phyloP scores from a whole-genome alignment of 176 grass and related monocot species.

The Sorghum bicolor region Sorghum_bicolor_NCBIv3 NC_012874.2:14282001-14282500 shows the following conservation, averaged over 20 bases:
- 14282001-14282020: constrained; percentile 18
- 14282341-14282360: not conserved
- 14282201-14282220: constrained; percentile 97
- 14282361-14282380: not conserved
- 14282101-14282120: constrained; percentile 85
- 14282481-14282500: constrained; percentile 89
- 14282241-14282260: constrained; percentile 68
- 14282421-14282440: constrained; percentile 87
- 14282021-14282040: not conserved
- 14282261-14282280: constrained; percentile 79
- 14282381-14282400: constrained; percentile 73
- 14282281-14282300: constrained; percentile 59
- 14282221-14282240: constrained; percentile 89
- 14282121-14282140: constrained; percentile 91
- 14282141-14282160: constrained; percentile 81
- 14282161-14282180: constrained; percentile 68
- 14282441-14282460: constrained; percentile 80
- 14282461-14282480: constrained; percentile 63
- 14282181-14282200: constrained; percentile 93
- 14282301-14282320: constrained; percentile 27
- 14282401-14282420: constrained; percentile 56
- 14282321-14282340: constrained; percentile 6
- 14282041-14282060: not conserved
- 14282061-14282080: constrained; percentile 1
- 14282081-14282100: constrained; percentile 94